phyloP scores from a whole-genome alignment of 2,329 filamentous ascomycete species.

The Lachnellula cervina region DNA sequence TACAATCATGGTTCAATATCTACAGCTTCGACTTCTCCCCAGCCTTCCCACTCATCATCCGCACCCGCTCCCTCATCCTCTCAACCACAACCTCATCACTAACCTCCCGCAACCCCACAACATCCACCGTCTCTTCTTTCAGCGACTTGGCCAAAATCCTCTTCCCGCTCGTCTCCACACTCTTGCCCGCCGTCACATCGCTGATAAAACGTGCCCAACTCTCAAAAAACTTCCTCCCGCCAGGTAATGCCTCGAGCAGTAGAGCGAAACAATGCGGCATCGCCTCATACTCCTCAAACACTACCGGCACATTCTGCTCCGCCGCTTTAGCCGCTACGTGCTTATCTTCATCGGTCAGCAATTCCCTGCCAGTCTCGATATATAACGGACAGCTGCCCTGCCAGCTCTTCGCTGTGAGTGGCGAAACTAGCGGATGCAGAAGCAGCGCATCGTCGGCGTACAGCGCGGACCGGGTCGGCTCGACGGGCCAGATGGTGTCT shows the following conservation, averaged over 20 bases:
- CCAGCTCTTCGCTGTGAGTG: constrained; percentile 58
- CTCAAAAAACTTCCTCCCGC: constrained; percentile 47
- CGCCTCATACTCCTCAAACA: constrained; percentile 69
- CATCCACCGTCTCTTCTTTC: constrained; percentile 21
- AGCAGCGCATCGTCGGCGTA: constrained; percentile 52
- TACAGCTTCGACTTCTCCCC: constrained; percentile 8
- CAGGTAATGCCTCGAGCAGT: constrained; percentile 45
- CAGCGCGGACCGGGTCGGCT: constrained; percentile 48
- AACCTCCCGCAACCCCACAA: background rate
- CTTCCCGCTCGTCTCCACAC: constrained; percentile 37
- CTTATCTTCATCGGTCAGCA: constrained; percentile 62
- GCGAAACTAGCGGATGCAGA: constrained; percentile 63
- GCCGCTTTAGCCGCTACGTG: constrained; percentile 54
- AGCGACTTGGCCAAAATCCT: constrained; percentile 47
- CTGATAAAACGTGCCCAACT: constrained; percentile 54
- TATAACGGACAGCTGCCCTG: constrained; percentile 59
- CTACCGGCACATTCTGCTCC: constrained; percentile 53
- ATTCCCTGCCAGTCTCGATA: constrained; percentile 65
- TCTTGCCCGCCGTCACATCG: constrained; percentile 25
- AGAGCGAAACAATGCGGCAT: constrained; percentile 75
- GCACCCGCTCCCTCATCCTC: constrained; percentile 31
- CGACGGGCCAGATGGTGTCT: constrained; percentile 54
- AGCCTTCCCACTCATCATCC: constrained; percentile 20
- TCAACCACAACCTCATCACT: constrained; percentile 38
- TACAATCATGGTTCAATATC: background rate